Evolutionary conservation across 192 early-diverging fungal genomes (phyloP), one percentile per base, ranked within the genome.

Genomic region (Entomortierella parvispora): DNA sequence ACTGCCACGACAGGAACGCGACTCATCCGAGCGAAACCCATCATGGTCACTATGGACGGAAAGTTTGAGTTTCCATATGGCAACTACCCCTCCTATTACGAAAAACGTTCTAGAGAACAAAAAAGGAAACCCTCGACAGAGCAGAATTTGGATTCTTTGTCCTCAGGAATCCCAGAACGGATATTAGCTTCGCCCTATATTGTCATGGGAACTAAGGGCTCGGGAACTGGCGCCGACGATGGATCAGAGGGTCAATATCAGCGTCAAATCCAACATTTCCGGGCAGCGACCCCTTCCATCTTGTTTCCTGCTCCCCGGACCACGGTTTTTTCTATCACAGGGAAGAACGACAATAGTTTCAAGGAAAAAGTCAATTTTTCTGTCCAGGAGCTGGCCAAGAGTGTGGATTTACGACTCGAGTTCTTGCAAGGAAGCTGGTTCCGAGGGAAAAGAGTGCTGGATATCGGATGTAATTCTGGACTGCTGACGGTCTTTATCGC

Each of bases 401-500:
- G 23, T 1, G 62, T 64, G 25, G 94, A 95, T 71, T 65, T 85
- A 1, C 85, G 94, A 8, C 62, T 95, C 8, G 59, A 70, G 22
- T 45, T 89, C 5, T 48, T 95, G 31, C 71, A 87, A 3, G 48
- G 58, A 28, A 58, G 28, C 15, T 82, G 81, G 71, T 84, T 95
- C 32, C 58, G 61, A 40, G 77, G 78, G 11, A 89, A 90, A 44
- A 47, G 53, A 20, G 89, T 93, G 6, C 80, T 94, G 12, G 94
- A 95, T 62, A 86, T 95, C 69, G 94, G 94, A 3, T 95, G 94
- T 81, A 93, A 95, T 70, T 68, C 86, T 1, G 94, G 90, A 10
- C 51, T 84, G 23, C 57, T 95, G 9, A 87, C 89, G 2, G 69
- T 86, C n/a, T 54, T 76, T 18, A 79, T 88, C 72, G 94, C 90